These are phyloP conservation scores for Mortierella sp. DNA, from an alignment of 371 early-diverging fungal genomes.

Conservation along the genomic window DNA sequence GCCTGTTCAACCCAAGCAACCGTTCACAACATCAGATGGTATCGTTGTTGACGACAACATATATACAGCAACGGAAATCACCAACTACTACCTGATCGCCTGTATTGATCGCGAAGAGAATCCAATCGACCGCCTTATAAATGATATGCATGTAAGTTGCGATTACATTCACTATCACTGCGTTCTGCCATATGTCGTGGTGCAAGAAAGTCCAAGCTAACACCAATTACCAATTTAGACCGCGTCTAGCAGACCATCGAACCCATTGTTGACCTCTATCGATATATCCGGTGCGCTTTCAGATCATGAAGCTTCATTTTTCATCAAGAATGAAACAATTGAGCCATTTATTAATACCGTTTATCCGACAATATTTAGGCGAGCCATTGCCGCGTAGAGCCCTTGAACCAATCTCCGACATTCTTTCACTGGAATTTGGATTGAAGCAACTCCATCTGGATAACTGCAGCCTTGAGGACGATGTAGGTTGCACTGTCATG, in stretches of 20 bases:
- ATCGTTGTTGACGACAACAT: constrained; percentile 52
- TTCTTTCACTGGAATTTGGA: constrained; percentile 71
- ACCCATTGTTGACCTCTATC: constrained; percentile 58
- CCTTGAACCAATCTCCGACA: constrained; percentile 71
- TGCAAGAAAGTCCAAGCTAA: neutral
- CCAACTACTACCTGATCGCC: constrained; percentile 57
- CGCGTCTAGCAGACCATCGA: constrained; percentile 33
- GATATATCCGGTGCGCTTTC: constrained; percentile 60
- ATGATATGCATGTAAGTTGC: constrained; percentile 58
- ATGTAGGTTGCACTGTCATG: constrained; percentile 56
- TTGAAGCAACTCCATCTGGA: constrained; percentile 65
- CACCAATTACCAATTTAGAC: constrained; percentile 1
- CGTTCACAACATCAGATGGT: constrained; percentile 42
- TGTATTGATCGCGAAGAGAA: constrained; percentile 70
- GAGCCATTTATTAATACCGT: neutral
- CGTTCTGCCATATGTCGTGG: neutral
- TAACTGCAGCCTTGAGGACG: constrained; percentile 76
- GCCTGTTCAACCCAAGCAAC: constrained; percentile 24
- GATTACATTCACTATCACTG: neutral
- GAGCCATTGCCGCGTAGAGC: constrained; percentile 57
- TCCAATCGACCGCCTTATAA: constrained; percentile 62
- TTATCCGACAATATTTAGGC: constrained; percentile 4
- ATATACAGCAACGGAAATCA: constrained; percentile 57
- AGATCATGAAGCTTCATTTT: neutral
- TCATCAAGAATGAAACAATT: neutral